Evolutionary conservation across 1,139 yeast genomes (phyloP).

Genomic region (Debaryomyces fabryi): DNA sequence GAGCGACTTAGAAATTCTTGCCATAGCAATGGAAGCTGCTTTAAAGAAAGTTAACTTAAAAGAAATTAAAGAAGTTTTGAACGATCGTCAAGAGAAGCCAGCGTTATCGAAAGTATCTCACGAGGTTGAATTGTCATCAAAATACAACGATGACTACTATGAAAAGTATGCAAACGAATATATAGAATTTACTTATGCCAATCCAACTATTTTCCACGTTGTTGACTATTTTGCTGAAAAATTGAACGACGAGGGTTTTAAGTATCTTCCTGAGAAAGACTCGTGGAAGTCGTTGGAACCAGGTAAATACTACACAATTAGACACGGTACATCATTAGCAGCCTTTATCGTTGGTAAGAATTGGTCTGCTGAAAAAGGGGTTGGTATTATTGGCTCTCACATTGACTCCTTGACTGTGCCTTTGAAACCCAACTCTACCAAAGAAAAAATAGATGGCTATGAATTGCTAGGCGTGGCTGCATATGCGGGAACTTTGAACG

Average conservation of each 20-base stretch:
- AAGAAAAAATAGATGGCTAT: slow-evolving; percentile 55
- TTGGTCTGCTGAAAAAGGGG: slow-evolving; percentile 60
- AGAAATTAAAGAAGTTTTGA: background rate
- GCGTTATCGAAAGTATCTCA: background rate
- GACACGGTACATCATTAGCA: slow-evolving; percentile 57
- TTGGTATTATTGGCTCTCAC: slow-evolving; percentile 63
- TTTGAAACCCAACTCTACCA: slow-evolving; percentile 58
- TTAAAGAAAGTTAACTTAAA: slow-evolving; percentile 4
- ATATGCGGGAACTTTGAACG: slow-evolving; percentile 60
- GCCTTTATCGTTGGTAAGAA: slow-evolving; percentile 61
- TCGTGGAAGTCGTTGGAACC: slow-evolving; percentile 44
- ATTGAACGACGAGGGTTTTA: slow-evolving; percentile 54
- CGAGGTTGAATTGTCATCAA: slow-evolving; percentile 3
- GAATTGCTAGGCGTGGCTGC: slow-evolving; percentile 68
- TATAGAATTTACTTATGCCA: slow-evolving; percentile 58
- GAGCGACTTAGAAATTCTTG: slow-evolving; percentile 8
- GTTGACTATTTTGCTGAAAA: slow-evolving; percentile 45
- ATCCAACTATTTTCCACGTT: slow-evolving; percentile 68
- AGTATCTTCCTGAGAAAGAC: slow-evolving; percentile 52
- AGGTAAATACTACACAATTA: slow-evolving; percentile 56
- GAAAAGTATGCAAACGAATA: slow-evolving; percentile 49
- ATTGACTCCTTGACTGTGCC: slow-evolving; percentile 61
- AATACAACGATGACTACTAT: slow-evolving; percentile 27
- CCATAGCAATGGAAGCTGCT: slow-evolving; percentile 7
- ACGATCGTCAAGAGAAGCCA: background rate